phyloP scores from a whole-genome alignment of 2,329 filamentous ascomycete genomes.

The Hymenoscyphus salicellus region DNA sequence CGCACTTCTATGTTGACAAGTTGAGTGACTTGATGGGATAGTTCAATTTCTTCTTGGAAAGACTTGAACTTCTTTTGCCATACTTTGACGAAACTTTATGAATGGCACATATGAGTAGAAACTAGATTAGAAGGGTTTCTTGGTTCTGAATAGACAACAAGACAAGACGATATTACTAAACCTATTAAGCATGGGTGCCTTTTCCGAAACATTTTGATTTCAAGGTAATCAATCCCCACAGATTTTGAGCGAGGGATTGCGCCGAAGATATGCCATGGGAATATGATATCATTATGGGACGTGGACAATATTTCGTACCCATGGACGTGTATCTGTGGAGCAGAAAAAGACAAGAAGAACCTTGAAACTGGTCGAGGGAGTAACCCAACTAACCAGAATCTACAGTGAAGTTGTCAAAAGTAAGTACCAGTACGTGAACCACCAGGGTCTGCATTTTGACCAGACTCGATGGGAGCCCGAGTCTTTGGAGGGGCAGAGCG shows the following conservation, averaged over 20 bases:
- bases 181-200: too few relatives aligned
- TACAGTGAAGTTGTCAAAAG: too few relatives aligned
- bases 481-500: not conserved
- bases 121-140: not conserved
- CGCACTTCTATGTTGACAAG: conserved; percentile 79
- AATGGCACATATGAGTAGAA: not conserved
- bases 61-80: not conserved
- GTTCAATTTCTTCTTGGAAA: not conserved
- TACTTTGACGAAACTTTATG: not conserved
- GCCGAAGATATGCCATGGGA: not conserved
- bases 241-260: not conserved
- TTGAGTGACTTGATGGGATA: conserved; percentile 68
- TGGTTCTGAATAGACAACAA: not conserved
- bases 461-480: not conserved
- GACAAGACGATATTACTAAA: not conserved
- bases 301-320: not conserved
- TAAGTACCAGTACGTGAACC: too few relatives aligned
- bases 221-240: not conserved
- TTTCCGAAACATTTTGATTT: not conserved
- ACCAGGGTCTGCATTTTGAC: not conserved
- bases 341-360: not conserved
- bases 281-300: not conserved
- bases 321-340: not conserved
- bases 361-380: not conserved
- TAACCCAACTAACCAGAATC: too few relatives aligned